Conservation (phyloP, 2,329 filamentous ascomycete species). For the Thermoascus crustaceus region DNA sequence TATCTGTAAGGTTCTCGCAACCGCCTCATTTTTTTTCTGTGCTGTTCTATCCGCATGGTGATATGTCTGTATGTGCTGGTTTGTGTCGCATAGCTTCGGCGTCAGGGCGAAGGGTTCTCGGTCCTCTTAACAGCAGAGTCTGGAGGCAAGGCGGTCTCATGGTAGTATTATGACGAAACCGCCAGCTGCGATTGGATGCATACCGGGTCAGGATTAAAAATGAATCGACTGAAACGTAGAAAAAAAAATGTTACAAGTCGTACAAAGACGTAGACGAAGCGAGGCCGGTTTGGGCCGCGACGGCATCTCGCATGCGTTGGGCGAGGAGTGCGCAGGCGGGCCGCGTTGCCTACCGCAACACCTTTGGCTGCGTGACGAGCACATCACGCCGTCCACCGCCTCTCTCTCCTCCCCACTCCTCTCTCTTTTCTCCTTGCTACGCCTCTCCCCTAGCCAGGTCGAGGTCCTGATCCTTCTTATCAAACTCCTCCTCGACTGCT, state of each 20-base stretch:
- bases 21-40: constrained; percentile 6
- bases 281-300: no score
- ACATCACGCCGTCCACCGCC: constrained; percentile 19
- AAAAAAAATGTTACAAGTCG: no score
- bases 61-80: neutral
- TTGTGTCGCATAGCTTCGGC: constrained; percentile 3
- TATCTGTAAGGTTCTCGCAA: constrained; percentile 56
- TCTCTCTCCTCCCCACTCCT: constrained; percentile 15
- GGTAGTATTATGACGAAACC: neutral
- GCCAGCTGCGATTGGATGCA: no score
- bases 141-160: constrained; percentile 2
- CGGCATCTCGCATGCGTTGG: constrained; percentile 18
- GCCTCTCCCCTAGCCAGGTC: constrained; percentile 6
- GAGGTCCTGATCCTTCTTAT: constrained; percentile 13
- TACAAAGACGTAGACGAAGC: no score
- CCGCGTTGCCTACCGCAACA: constrained; percentile 31
- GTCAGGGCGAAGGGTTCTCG: constrained; percentile 1
- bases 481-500: constrained; percentile 13
- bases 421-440: constrained; percentile 7
- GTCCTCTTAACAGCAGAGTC: neutral
- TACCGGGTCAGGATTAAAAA: no score
- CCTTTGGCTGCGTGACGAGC: constrained; percentile 4
- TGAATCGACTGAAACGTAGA: no score
- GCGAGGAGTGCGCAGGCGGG: constrained; percentile 21
- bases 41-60: constrained; percentile 4